Evolutionary conservation across 352 stramenopile species (phyloP).

Genomic region (Phytophthora aleatoria): DNA sequence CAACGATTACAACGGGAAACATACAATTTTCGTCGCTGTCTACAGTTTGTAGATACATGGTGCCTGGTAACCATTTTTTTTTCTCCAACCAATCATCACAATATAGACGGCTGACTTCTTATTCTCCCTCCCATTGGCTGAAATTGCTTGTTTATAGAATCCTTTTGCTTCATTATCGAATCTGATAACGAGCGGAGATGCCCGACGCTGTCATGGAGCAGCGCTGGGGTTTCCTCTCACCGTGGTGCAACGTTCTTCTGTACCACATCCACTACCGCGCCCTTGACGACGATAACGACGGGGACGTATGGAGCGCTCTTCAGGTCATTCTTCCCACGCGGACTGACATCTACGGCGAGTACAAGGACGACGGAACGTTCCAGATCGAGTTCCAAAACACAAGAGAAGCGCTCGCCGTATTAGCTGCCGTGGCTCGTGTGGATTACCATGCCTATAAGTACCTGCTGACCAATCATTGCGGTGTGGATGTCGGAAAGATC

Average conservation of each 20-base stretch:
- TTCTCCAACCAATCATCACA: too few species aligned
- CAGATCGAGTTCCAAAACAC: constrained; percentile 25
- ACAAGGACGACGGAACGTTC: constrained; percentile 11
- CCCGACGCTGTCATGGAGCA: too few species aligned
- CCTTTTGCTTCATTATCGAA: too few species aligned
- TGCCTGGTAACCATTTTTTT: too few species aligned
- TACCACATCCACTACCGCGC: constrained; percentile 13
- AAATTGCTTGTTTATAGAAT: too few species aligned
- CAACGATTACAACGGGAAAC: too few species aligned
- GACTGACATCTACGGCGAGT: constrained; percentile 8
- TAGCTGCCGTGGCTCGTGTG: constrained; percentile 9
- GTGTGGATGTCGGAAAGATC: constrained; percentile 4
- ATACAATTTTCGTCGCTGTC: too few species aligned
- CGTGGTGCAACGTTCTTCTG: constrained; percentile 6
- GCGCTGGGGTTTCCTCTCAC: too few species aligned
- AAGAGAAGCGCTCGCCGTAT: constrained; percentile 12
- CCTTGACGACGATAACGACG: not conserved
- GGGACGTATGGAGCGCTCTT: not conserved
- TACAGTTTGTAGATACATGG: too few species aligned
- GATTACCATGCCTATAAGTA: constrained; percentile 12
- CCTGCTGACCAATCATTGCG: constrained; percentile 17
- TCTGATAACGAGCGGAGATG: too few species aligned
- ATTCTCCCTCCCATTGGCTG: too few species aligned
- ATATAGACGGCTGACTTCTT: too few species aligned
- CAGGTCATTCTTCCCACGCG: not conserved